Conservation (phyloP, 108 stramenopile genomes). For the Nitzschia sp. region DNA sequence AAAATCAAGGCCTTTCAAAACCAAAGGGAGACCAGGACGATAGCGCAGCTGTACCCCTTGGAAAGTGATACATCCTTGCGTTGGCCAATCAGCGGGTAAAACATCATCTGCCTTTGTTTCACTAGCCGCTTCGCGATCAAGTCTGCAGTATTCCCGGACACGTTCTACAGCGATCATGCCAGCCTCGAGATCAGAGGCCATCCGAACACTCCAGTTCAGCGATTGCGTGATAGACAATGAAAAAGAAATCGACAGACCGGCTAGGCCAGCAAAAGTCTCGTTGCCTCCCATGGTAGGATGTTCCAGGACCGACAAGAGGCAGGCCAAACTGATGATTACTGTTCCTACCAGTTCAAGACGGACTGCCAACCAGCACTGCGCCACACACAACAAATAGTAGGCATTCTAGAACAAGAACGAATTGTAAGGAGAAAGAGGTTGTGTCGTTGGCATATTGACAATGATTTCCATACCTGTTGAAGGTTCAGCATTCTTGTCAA, state of each 20-base stretch:
- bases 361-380: slow-evolving; percentile 96
- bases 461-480: slow-evolving; percentile 48
- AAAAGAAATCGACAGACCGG: slow-evolving; percentile 91
- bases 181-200: slow-evolving; percentile 90
- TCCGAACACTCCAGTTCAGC: slow-evolving; percentile 93
- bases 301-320: slow-evolving; percentile 68
- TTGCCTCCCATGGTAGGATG: slow-evolving; percentile 36
- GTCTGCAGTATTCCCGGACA: slow-evolving; percentile 68
- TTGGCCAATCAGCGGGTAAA: slow-evolving; percentile 64
- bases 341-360: slow-evolving; percentile 89
- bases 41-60: slow-evolving; percentile 73
- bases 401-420: slow-evolving; percentile 36
- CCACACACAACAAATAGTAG: slow-evolving; percentile 78
- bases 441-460: background rate
- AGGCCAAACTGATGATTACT: slow-evolving; percentile 58
- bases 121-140: slow-evolving; percentile 61
- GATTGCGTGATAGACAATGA: slow-evolving; percentile 84
- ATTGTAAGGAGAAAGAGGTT: background rate
- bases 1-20: slow-evolving; percentile 84
- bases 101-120: slow-evolving; percentile 34
- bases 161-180: slow-evolving; percentile 91
- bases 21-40: slow-evolving; percentile 77
- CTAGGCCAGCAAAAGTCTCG: slow-evolving; percentile 78
- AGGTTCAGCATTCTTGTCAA: slow-evolving; percentile 63
- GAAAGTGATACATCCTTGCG: slow-evolving; percentile 70